Conservation (phyloP, 345 rosid species). For the Cardamine resedifolia region DNA sequence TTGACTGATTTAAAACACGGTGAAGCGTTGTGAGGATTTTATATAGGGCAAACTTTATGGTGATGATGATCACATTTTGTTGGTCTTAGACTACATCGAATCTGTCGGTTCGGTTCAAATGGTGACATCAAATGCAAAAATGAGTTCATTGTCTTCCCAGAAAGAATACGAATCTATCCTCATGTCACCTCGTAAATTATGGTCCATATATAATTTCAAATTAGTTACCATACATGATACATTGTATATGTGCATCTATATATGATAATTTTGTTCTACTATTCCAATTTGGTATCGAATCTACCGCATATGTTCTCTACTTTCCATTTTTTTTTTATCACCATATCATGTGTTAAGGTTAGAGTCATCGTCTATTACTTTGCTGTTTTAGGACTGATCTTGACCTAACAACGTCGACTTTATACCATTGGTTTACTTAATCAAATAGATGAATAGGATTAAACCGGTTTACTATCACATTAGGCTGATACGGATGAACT, state of each 20-base stretch:
- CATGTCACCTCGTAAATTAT: slow-evolving; percentile 27
- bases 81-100: slow-evolving; percentile 19
- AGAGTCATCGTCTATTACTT: slow-evolving; percentile 29
- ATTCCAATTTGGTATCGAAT: slow-evolving; percentile 12
- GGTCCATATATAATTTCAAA: slow-evolving; percentile 22
- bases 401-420: background rate
- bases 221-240: slow-evolving; percentile 14
- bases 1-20: background rate
- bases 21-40: slow-evolving; percentile 17
- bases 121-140: slow-evolving; percentile 40
- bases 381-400: background rate
- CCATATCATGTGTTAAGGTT: slow-evolving; percentile 25
- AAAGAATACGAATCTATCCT: slow-evolving; percentile 33
- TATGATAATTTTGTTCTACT: slow-evolving; percentile 12
- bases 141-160: slow-evolving; percentile 38
- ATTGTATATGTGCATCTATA: slow-evolving; percentile 10
- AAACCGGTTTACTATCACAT: background rate
- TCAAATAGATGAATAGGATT: background rate
- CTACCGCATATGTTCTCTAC: slow-evolving; percentile 16
- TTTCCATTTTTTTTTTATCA: background rate
- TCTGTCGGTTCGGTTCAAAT: slow-evolving; percentile 27
- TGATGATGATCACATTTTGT: slow-evolving; percentile 26
- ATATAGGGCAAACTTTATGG: slow-evolving; percentile 12
- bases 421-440: background rate
- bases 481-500: no score